phyloP scores from a whole-genome alignment of 768 basidiomycete species.

The Inosperma sp. region DNA sequence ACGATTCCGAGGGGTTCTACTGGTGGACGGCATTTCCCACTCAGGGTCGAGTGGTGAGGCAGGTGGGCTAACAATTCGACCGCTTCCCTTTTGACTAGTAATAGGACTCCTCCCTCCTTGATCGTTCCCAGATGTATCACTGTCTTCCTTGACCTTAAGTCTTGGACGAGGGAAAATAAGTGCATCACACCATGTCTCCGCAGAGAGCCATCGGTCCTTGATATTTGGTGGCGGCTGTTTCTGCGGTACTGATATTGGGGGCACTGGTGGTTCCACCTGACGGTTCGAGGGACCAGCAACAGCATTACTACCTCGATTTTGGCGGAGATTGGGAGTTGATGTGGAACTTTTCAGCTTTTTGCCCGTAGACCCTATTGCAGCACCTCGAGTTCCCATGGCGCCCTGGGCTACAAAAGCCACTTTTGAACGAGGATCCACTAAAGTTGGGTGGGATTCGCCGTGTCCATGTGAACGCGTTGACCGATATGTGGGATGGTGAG shows the following conservation, averaged over 20 bases:
- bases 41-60: slow-evolving; percentile 35
- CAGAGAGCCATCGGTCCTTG: slow-evolving; percentile 63
- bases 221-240: slow-evolving; percentile 28
- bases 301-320: background rate
- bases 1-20: too few relatives aligned
- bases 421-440: background rate
- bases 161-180: slow-evolving; percentile 72
- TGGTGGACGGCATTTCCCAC: too few relatives aligned
- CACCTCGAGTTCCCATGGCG: background rate
- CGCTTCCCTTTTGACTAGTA: slow-evolving; percentile 14
- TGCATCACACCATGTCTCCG: slow-evolving; percentile 82
- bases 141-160: slow-evolving; percentile 47
- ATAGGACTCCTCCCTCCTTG: slow-evolving; percentile 4
- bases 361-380: background rate
- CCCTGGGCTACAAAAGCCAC: background rate
- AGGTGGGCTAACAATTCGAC: slow-evolving; percentile 47
- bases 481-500: background rate
- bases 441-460: background rate
- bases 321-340: slow-evolving; percentile 63
- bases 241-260: background rate
- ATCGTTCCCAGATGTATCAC: background rate
- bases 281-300: slow-evolving; percentile 1
- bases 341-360: slow-evolving; percentile 47
- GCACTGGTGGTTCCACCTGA: background rate
- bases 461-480: background rate